These are phyloP conservation scores for Trebouxiophyceae sp. DNA, from an alignment of 163 green algal genomes.

Conservation along the genomic window DNA sequence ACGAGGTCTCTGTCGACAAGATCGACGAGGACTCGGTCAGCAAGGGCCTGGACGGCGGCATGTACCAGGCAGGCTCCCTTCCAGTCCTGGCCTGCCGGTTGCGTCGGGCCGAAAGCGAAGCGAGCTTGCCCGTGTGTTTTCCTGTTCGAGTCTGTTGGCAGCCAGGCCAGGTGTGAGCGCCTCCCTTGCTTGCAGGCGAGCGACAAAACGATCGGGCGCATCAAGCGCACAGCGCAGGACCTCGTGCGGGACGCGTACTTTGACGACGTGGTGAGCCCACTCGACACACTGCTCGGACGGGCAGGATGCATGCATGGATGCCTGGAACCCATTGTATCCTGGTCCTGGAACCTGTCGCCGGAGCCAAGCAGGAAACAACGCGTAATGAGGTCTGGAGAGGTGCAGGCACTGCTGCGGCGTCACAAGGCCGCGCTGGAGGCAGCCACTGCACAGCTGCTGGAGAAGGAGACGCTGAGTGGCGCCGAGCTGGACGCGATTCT, in stretches of 20 bases:
- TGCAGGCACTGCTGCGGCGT: conserved; percentile 18
- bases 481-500: conserved; percentile 23
- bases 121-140: no score
- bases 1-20: conserved; percentile 50
- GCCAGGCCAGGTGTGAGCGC: no score
- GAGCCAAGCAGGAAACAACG: no score
- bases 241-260: neutral
- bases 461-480: conserved; percentile 27
- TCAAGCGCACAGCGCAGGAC: neutral
- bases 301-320: neutral
- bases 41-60: conserved; percentile 18
- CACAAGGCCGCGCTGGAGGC: conserved; percentile 21
- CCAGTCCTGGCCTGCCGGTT: no score
- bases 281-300: neutral
- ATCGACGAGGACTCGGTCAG: conserved; percentile 67
- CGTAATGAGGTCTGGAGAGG: neutral
- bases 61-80: conserved; percentile 40
- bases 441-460: conserved; percentile 17
- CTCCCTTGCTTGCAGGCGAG: no score
- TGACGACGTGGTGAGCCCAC: neutral
- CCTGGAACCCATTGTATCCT: neutral
- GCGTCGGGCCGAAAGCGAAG: no score
- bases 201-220: neutral
- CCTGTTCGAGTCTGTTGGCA: no score
- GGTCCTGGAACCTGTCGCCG: neutral